Evolutionary conservation across 2,329 filamentous ascomycete genomes (phyloP), one percentile per base, ranked within the genome.

Genomic region (Capronia americana): DNA sequence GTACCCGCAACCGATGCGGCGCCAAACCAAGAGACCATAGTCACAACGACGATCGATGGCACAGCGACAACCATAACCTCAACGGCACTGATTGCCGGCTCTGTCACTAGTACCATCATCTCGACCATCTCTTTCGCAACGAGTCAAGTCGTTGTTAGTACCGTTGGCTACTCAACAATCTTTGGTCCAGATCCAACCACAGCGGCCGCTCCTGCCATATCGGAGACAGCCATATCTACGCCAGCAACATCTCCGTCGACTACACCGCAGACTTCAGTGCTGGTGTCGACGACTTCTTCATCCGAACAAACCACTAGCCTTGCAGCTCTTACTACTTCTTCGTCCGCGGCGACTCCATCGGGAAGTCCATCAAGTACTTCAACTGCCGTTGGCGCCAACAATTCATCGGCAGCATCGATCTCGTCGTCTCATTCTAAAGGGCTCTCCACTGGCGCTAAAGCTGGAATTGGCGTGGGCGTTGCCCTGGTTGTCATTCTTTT

Each of bases 401-500:
- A 23, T n/a, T 57, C 61, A 28, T 20, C 41, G 4, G 7, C 57
- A 48, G 48, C 64, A 7, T 30, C 57, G 26, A 30, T 24, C 24
- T 57, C 64, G 14, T 50, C 57, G 23, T 65, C 64, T 23, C 24
- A 63, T 4, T 61, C 63, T 14, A 24, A 57, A 23, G 64, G 66
- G 23, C 64, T 71, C 6, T 69, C 70, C 26, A 60, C 66, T 1
- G 70, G 66, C 30, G 66, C 64, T 2, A 71, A 70, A 32, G 68
- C 68, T 48, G 70, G 70, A 5, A 69, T 71, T 20, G 70, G 65
- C 24, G 26, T 71, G 23, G 70, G 68, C 4, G 70, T 68, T 24
- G 63, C 60, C 14, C 30, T 70, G 4, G 63, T 59, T 7, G 65
- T 66, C 11, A 59, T 67, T 28, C 26, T 60, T 3, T 46, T 70